Evolutionary conservation across 768 basidiomycete genomes (phyloP).

Genomic region (Hemileccinum impolitum): DNA sequence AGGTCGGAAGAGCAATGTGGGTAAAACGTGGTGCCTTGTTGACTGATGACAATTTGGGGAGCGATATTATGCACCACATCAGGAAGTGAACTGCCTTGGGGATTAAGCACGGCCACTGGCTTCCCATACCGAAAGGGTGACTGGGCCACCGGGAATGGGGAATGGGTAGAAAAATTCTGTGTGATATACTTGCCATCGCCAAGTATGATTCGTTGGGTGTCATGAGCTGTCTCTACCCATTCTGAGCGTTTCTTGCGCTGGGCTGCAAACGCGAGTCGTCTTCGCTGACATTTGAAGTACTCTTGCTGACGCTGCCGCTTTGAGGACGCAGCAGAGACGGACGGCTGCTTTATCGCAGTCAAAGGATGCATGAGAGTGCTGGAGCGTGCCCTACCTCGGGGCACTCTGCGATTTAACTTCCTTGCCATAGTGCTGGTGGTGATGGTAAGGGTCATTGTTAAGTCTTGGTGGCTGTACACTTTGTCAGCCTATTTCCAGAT

Average conservation of each 20-base stretch:
- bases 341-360: slow-evolving; percentile 26
- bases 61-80: slow-evolving; percentile 26
- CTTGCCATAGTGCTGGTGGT: slow-evolving; percentile 20
- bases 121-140: slow-evolving; percentile 19
- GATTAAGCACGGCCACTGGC: slow-evolving; percentile 3
- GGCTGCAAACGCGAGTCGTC: slow-evolving; percentile 17
- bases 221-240: slow-evolving; percentile 34
- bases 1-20: slow-evolving; percentile 36
- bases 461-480: neutral
- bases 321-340: slow-evolving; percentile 7
- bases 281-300: slow-evolving; percentile 19
- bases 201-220: slow-evolving; percentile 37
- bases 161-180: slow-evolving; percentile 17
- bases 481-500: neutral
- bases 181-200: slow-evolving; percentile 41
- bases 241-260: slow-evolving; percentile 25
- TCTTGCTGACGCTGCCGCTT: slow-evolving; percentile 24
- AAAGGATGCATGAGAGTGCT: slow-evolving; percentile 21
- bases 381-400: slow-evolving; percentile 27
- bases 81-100: neutral
- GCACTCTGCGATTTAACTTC: slow-evolving; percentile 18
- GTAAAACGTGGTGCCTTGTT: slow-evolving; percentile 39
- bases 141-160: slow-evolving; percentile 2
- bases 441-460: slow-evolving; percentile 2
- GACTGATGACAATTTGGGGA: slow-evolving; percentile 34